Evolutionary conservation across 2,329 filamentous ascomycete species (phyloP).

Genomic region (Exophiala bonariae): DNA sequence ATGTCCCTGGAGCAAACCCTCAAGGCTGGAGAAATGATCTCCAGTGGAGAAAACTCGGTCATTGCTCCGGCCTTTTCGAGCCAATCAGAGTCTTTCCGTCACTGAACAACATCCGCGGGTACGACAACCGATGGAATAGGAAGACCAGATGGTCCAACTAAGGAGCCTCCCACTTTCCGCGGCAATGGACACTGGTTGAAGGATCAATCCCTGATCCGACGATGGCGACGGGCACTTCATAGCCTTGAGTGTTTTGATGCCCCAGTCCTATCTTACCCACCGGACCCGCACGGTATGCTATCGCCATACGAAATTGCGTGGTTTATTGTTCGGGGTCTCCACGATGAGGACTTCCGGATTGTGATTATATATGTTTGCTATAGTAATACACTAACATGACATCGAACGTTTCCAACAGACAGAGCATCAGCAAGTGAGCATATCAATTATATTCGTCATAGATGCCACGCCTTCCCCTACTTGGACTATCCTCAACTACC

Average conservation of each 20-base stretch:
- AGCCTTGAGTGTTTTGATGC: background rate
- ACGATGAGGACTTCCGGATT: background rate
- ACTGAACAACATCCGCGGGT: too few species aligned
- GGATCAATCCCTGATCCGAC: background rate
- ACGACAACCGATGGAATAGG: too few species aligned
- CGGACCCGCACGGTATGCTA: background rate
- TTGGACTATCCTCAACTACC: background rate
- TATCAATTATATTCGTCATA: background rate
- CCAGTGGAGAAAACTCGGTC: too few species aligned
- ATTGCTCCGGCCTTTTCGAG: too few species aligned
- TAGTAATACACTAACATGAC: background rate
- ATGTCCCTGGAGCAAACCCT: too few species aligned
- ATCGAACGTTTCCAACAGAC: background rate
- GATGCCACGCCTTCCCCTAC: background rate
- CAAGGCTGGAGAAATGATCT: too few species aligned
- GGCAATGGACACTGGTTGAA: background rate
- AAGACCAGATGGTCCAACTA: background rate
- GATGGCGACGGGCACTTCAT: background rate
- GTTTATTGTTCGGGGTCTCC: background rate
- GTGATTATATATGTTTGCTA: background rate
- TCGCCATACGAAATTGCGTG: background rate
- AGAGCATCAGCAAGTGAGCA: background rate
- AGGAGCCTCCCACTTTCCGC: background rate
- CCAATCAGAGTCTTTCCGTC: too few species aligned
- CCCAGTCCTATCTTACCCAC: background rate